Conservation (phyloP, 2,329 filamentous ascomycete species). For the Scedosporium minutisporum region DNA sequence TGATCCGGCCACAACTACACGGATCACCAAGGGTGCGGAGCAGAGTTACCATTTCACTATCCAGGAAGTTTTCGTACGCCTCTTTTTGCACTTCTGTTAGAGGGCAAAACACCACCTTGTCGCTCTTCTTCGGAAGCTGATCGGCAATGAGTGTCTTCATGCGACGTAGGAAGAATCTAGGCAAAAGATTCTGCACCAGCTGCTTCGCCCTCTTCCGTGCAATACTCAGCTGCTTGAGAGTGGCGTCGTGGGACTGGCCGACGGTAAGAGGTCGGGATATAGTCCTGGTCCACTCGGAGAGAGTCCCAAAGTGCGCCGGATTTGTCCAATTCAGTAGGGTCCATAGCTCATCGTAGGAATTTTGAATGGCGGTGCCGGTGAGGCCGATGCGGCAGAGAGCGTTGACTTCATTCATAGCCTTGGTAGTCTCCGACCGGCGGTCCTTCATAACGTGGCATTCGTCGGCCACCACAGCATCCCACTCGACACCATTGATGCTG, state of each 20-base stretch:
- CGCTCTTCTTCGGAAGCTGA: slow-evolving; percentile 89
- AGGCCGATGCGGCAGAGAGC: slow-evolving; percentile 85
- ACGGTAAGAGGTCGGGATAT: slow-evolving; percentile 74
- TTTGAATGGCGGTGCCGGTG: slow-evolving; percentile 94
- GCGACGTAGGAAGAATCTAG: slow-evolving; percentile 79
- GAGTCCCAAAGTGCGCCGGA: slow-evolving; percentile 57
- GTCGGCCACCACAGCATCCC: slow-evolving; percentile 92
- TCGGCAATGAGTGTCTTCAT: slow-evolving; percentile 90
- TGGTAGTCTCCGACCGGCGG: slow-evolving; percentile 62
- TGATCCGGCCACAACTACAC: slow-evolving; percentile 61
- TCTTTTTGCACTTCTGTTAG: slow-evolving; percentile 70
- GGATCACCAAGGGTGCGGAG: slow-evolving; percentile 58
- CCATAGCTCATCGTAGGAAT: slow-evolving; percentile 96
- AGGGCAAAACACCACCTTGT: slow-evolving; percentile 90
- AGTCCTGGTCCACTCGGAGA: slow-evolving; percentile 66
- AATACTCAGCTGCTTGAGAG: slow-evolving; percentile 67
- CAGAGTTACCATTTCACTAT: slow-evolving; percentile 55
- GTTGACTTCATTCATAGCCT: slow-evolving; percentile 84
- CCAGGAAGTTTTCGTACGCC: slow-evolving; percentile 75
- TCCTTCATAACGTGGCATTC: slow-evolving; percentile 91
- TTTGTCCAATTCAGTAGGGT: slow-evolving; percentile 94
- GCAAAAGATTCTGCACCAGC: slow-evolving; percentile 77
- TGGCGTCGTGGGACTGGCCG: slow-evolving; percentile 90
- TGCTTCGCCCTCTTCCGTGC: slow-evolving; percentile 75
- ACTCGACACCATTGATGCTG: slow-evolving; percentile 70